These are phyloP conservation scores for Fraxinus greggii DNA, from an alignment of 305 asterid species.

Conservation along the genomic window DNA sequence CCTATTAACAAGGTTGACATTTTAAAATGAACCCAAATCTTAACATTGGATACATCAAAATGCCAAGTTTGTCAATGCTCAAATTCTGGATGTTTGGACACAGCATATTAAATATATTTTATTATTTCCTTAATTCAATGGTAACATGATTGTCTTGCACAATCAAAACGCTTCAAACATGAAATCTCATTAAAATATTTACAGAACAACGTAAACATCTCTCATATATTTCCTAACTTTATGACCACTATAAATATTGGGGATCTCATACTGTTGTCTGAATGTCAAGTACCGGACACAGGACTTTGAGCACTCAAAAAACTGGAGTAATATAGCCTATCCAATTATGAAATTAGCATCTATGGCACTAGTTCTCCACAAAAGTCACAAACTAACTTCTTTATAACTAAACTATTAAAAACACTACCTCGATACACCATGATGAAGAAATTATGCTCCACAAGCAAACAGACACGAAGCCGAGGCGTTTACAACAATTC, in stretches of 20 bases:
- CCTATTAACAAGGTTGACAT: too few species aligned
- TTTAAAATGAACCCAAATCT: too few species aligned
- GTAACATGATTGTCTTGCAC: background rate
- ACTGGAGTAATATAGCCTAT: background rate
- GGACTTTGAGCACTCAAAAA: background rate
- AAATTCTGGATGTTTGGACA: background rate
- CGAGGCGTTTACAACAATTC: too few species aligned
- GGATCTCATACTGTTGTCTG: background rate
- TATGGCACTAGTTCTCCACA: background rate
- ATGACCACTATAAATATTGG: background rate
- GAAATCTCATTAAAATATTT: background rate
- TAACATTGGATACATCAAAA: background rate
- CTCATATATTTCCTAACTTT: background rate
- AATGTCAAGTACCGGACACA: background rate
- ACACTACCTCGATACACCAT: constrained; percentile 9
- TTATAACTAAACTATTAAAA: background rate
- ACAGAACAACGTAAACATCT: background rate
- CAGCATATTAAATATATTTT: background rate
- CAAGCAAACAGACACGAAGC: too few species aligned
- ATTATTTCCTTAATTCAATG: background rate
- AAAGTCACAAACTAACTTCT: background rate
- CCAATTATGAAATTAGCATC: background rate
- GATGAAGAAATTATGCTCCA: constrained; percentile 6
- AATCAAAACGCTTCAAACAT: background rate
- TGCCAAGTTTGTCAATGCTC: background rate